phyloP scores from a whole-genome alignment of 768 basidiomycete species.

The Termitomyces sp. region DNA sequence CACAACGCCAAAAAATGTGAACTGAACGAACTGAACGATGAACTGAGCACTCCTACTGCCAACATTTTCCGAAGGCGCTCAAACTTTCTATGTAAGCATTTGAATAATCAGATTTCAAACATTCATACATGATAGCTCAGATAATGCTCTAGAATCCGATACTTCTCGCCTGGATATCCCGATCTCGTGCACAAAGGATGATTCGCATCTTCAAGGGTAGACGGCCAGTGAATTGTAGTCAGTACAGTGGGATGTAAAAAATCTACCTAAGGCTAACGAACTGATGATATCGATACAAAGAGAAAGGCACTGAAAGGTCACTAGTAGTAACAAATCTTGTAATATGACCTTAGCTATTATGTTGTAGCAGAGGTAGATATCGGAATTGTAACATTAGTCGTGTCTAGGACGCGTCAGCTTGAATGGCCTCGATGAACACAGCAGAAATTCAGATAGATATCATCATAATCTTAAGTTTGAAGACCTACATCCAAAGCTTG shows the following conservation, averaged over 20 bases:
- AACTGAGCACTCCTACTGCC: no score
- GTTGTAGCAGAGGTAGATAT: no score
- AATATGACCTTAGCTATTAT: no score
- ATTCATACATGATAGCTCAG: not conserved
- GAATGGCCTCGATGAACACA: constrained; percentile 7
- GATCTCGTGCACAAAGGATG: not conserved
- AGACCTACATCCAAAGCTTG: constrained; percentile 36
- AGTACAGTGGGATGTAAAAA: not conserved
- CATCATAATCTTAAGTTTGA: not conserved
- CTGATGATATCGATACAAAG: not conserved
- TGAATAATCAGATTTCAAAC: no score
- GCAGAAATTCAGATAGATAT: not conserved
- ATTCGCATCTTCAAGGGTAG: not conserved
- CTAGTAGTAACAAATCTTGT: no score
- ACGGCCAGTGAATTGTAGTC: not conserved
- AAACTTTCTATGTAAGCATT: no score
- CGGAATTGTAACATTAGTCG: no score
- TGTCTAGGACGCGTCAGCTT: not conserved
- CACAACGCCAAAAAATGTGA: no score
- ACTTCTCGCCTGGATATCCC: not conserved
- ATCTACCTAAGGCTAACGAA: not conserved
- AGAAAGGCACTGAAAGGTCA: not conserved
- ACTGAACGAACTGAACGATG: no score
- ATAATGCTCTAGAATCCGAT: not conserved
- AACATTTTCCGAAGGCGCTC: no score